phyloP scores from a whole-genome alignment of 208 protist genomes.

The Trypanosoma mega region DNA sequence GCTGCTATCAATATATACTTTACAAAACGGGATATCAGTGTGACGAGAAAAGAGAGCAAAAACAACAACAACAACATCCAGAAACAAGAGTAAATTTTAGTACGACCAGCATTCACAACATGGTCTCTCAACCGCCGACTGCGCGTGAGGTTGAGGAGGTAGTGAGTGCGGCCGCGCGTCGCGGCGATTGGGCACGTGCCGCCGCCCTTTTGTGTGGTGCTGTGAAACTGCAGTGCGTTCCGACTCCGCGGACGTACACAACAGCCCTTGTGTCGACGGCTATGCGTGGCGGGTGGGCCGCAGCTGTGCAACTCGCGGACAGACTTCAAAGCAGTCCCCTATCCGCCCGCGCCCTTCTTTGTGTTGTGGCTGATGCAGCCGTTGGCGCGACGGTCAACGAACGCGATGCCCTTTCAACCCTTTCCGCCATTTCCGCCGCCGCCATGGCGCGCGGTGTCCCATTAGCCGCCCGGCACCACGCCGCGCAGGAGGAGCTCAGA shows the following conservation, averaged over 20 bases:
- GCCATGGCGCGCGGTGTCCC: constrained; percentile 22
- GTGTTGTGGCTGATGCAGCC: constrained; percentile 40
- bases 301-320: constrained; percentile 42
- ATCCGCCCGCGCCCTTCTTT: constrained; percentile 53
- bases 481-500: constrained; percentile 25
- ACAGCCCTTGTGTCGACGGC: constrained; percentile 41
- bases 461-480: constrained; percentile 23
- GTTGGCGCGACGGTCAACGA: constrained; percentile 1
- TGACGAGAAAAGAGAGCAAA: background rate
- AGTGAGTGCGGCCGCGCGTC: constrained; percentile 33
- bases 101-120: background rate
- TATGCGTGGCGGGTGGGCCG: constrained; percentile 39
- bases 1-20: too few species aligned
- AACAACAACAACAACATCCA: background rate
- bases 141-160: constrained; percentile 68
- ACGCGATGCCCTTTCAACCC: constrained; percentile 11
- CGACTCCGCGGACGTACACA: constrained; percentile 63
- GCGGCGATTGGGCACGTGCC: constrained; percentile 52
- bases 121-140: constrained; percentile 34
- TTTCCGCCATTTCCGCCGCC: constrained; percentile 25
- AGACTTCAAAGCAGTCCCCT: constrained; percentile 52
- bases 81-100: background rate
- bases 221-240: constrained; percentile 49
- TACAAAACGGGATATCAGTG: too few species aligned
- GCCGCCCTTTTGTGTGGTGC: constrained; percentile 53